Evolutionary conservation across 768 basidiomycete species (phyloP).

Genomic region (Serpula lacrymans): DNA sequence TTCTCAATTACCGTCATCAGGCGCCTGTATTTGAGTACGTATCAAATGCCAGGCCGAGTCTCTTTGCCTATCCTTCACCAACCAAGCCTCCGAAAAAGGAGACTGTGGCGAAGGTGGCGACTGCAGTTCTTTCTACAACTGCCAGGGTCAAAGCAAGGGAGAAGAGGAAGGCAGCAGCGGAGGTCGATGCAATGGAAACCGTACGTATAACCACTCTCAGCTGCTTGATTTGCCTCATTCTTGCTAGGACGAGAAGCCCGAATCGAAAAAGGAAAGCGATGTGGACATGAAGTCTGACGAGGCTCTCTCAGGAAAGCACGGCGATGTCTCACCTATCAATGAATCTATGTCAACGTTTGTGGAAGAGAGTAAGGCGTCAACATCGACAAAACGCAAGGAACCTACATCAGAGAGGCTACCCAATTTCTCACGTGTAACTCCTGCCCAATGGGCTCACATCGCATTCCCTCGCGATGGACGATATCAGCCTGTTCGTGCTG

Average conservation of each 20-base stretch:
- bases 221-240: slow-evolving; percentile 13
- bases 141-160: slow-evolving; percentile 96
- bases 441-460: slow-evolving; percentile 82
- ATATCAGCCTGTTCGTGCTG: slow-evolving; percentile 86
- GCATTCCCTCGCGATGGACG: slow-evolving; percentile 75
- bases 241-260: slow-evolving; percentile 51
- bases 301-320: slow-evolving; percentile 37
- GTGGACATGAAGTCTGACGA: slow-evolving; percentile 80
- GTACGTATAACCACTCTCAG: slow-evolving; percentile 40
- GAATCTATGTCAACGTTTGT: slow-evolving; percentile 50
- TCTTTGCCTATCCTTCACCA: slow-evolving; percentile 88
- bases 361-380: slow-evolving; percentile 36
- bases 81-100: slow-evolving; percentile 92
- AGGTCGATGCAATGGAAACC: slow-evolving; percentile 78
- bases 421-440: slow-evolving; percentile 92
- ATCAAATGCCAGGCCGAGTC: slow-evolving; percentile 85
- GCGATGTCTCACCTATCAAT: slow-evolving; percentile 55
- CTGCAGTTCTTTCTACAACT: slow-evolving; percentile 95
- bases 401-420: slow-evolving; percentile 69
- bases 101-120: slow-evolving; percentile 84
- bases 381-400: slow-evolving; percentile 66
- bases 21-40: slow-evolving; percentile 91
- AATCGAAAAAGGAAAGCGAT: slow-evolving; percentile 57
- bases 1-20: slow-evolving; percentile 34
- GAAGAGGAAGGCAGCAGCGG: slow-evolving; percentile 85